Base-by-base conservation (phyloP, 805 yeast species). In the Wickerhamomyces sydowiorum region DNA sequence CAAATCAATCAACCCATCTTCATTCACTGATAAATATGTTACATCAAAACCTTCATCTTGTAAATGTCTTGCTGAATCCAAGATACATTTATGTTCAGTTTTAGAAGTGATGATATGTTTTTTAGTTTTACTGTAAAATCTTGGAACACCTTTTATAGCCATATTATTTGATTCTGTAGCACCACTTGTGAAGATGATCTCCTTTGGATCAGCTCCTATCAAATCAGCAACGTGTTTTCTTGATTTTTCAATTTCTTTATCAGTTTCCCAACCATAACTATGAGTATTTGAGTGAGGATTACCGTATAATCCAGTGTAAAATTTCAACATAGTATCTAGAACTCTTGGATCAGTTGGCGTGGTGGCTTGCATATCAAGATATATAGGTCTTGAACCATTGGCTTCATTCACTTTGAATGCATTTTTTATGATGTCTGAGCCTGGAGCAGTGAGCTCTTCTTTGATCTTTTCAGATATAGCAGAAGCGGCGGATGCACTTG, bases 241-340 rank as follows among this genome's bases (percentile, higher is more conserved):
- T 6, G 99, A 96, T 39, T 69, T 67, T 59, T 93, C 99, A 15
- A 93, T 93, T 45, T 83, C 96, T 49, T 76, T 77, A 45, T 91
- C 96, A 3, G 99, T 86, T 67, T 93, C 99, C 99, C 99, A 93
- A 28, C 99, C 99, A 61, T 91, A 93, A 6, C 96, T 77, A 61
- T 93, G 99, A 2, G 99, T 93, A 45, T 93, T 80, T 6, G 96
- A 88, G 66, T 93, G 99, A 19, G 99, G 99, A 62, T 93, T 93
- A 48, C 99, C 99, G 61, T 88, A 93, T 43, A 87, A 72, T 4
- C 98, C 98, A 2, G 98, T 91, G 62, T 78, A 85, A 59, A 82
- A 88, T 53, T 76, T 78, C 52, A 87, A 61, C 96, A 87, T 88
- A 52, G 80, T 82, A 60, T 87, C 96, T 52, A 93, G 66, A 9